A percentile compares a stretch with the other conserved stretches of the same genome.
Evolutionary conservation across 345 rosid species (phyloP).

Genomic region (Salix exigua): DNA sequence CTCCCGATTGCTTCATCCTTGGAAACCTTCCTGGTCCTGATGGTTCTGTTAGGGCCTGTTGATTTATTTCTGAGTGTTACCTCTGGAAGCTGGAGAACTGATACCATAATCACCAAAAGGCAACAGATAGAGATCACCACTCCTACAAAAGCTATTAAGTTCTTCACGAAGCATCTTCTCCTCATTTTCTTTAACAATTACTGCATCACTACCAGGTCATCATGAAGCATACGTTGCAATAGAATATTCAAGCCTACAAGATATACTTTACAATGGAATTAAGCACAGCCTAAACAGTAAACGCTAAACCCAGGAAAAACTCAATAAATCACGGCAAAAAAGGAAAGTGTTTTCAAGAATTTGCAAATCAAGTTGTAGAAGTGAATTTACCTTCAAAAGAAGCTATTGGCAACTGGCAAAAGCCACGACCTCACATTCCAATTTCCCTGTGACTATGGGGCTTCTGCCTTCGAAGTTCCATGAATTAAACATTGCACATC

Average conservation of each 20-base stretch:
- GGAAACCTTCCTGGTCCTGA: conserved; percentile 4
- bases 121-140: conserved; percentile 46
- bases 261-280: not conserved
- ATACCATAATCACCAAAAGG: conserved; percentile 34
- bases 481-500: not conserved
- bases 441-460: not conserved
- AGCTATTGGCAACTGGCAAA: not conserved
- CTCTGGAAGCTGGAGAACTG: conserved; percentile 57
- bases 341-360: not conserved
- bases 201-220: not conserved
- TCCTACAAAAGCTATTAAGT: conserved; percentile 37
- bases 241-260: not conserved
- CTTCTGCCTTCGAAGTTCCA: not conserved
- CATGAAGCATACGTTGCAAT: not conserved
- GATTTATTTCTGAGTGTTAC: conserved; percentile 18
- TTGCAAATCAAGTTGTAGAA: not conserved
- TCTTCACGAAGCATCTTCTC: conserved; percentile 30
- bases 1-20: conserved; percentile 32
- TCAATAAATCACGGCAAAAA: not conserved
- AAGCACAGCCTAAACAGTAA: not conserved
- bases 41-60: conserved; percentile 1
- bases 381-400: not conserved
- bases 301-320: not conserved
- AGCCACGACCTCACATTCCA: not conserved
- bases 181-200: conserved; percentile 31